phyloP scores from a whole-genome alignment of 1,284 basidiomycete species.

The Gomphus bonarii region DNA sequence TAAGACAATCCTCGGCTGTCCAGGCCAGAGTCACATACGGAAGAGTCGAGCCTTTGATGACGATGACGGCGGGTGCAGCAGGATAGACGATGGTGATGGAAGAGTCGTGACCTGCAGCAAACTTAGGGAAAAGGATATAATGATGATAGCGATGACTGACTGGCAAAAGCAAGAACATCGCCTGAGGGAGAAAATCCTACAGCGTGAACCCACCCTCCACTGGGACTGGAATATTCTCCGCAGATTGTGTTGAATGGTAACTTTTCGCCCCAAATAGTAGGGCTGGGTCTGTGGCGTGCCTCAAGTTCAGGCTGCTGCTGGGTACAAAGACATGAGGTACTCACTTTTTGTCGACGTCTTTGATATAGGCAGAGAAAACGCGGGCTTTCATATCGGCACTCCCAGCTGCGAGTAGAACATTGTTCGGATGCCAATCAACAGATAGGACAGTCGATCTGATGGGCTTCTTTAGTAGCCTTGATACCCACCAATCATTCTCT shows the following conservation, averaged over 20 bases:
- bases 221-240: slow-evolving; percentile 82
- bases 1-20: slow-evolving; percentile 69
- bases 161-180: slow-evolving; percentile 84
- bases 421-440: slow-evolving; percentile 97
- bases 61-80: slow-evolving; percentile 48
- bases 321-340: slow-evolving; percentile 16
- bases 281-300: slow-evolving; percentile 52
- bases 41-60: slow-evolving; percentile 65
- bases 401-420: slow-evolving; percentile 89
- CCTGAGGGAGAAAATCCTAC: slow-evolving; percentile 95
- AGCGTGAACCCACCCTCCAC: slow-evolving; percentile 95
- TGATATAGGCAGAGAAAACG: slow-evolving; percentile 99
- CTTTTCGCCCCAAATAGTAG: slow-evolving; percentile 94
- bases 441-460: slow-evolving; percentile 87
- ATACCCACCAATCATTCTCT: slow-evolving; percentile 99
- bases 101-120: slow-evolving; percentile 73
- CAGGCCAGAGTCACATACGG: slow-evolving; percentile 81
- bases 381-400: slow-evolving; percentile 93
- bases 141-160: slow-evolving; percentile 37
- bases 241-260: slow-evolving; percentile 97
- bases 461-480: slow-evolving; percentile 96
- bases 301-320: background rate
- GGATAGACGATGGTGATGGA: slow-evolving; percentile 87
- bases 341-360: slow-evolving; percentile 91
- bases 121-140: background rate